A percentile compares a stretch with the other conserved stretches of the same genome.
These are phyloP conservation scores for Phytophthora pistaciae DNA, from an alignment of 352 stramenopile genomes.

Conservation along the genomic window DNA sequence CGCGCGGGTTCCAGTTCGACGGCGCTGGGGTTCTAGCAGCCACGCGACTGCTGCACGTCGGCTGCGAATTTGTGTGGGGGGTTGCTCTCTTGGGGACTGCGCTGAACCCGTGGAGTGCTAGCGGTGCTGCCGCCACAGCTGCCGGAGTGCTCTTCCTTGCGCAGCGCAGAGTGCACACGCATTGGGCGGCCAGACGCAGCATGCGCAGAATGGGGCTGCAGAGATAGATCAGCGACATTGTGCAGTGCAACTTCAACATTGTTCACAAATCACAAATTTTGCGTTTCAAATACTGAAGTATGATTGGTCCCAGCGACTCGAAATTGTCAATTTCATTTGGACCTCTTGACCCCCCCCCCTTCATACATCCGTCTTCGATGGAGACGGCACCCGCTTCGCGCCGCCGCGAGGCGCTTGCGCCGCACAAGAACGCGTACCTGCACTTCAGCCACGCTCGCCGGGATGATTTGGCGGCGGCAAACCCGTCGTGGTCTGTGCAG, in stretches of 20 bases:
- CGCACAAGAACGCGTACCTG: slow-evolving; percentile 57
- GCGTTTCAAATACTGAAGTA: slow-evolving; percentile 11
- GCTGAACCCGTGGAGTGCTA: slow-evolving; percentile 55
- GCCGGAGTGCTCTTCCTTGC: slow-evolving; percentile 37
- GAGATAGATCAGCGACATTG: neutral
- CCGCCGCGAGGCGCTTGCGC: slow-evolving; percentile 13
- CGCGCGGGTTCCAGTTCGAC: slow-evolving; percentile 71
- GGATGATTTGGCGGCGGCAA: slow-evolving; percentile 32
- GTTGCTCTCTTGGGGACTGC: slow-evolving; percentile 43
- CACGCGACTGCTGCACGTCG: slow-evolving; percentile 60
- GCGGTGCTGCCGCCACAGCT: slow-evolving; percentile 47
- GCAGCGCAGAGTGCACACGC: slow-evolving; percentile 32
- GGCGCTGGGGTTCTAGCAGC: slow-evolving; percentile 57
- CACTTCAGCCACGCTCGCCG: slow-evolving; percentile 58
- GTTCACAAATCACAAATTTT: slow-evolving; percentile 9
- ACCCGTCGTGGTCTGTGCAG: slow-evolving; percentile 56
- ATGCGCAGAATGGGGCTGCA: slow-evolving; percentile 23
- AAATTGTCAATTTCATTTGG: neutral
- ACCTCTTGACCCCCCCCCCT: slow-evolving; percentile 3
- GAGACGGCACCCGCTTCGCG: slow-evolving; percentile 9
- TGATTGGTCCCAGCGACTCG: slow-evolving; percentile 10
- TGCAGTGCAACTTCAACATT: slow-evolving; percentile 14
- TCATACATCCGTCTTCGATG: slow-evolving; percentile 1
- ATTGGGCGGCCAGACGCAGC: slow-evolving; percentile 39
- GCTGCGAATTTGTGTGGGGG: slow-evolving; percentile 66